A percentile compares a stretch with the other conserved stretches of the same genome.
Conservation (phyloP, 2,329 filamentous ascomycete genomes). For the Fusarium xyrophilum region DNA sequence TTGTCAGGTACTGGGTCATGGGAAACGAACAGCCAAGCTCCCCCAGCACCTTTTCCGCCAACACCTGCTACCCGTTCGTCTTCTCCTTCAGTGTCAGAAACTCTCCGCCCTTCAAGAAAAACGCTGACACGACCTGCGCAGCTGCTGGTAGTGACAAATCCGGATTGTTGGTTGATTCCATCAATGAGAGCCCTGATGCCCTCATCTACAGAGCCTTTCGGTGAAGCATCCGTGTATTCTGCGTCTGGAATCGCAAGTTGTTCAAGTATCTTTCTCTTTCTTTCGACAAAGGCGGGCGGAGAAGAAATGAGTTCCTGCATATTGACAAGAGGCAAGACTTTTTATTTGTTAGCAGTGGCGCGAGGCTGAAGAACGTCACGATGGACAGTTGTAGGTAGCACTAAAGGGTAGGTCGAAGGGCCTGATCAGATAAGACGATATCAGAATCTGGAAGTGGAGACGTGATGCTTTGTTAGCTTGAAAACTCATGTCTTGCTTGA, state of each 20-base stretch:
- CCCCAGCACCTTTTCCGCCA: conserved; percentile 85
- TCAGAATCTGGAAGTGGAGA: conserved; percentile 1
- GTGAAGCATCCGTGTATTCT: conserved; percentile 82
- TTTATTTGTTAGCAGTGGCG: conserved; percentile 32
- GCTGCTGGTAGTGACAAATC: conserved; percentile 90
- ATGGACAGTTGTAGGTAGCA: conserved; percentile 3
- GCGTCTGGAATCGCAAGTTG: conserved; percentile 72
- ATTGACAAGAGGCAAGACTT: conserved; percentile 17
- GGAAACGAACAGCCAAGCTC: conserved; percentile 86
- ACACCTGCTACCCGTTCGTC: conserved; percentile 60
- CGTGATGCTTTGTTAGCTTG: conserved; percentile 22
- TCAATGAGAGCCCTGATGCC: conserved; percentile 79
- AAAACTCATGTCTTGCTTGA: conserved; percentile 7
- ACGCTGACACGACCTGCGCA: conserved; percentile 88
- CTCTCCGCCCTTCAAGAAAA: conserved; percentile 79
- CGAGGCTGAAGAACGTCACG: conserved; percentile 37
- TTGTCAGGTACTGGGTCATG: conserved; percentile 70
- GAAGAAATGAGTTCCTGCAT: conserved; percentile 46
- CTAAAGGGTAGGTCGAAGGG: conserved; percentile 16
- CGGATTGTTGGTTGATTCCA: conserved; percentile 76
- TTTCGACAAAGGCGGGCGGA: conserved; percentile 57
- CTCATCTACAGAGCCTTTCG: conserved; percentile 85
- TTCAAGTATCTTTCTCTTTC: conserved; percentile 76
- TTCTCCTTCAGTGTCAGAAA: conserved; percentile 25
- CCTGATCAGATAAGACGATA: conserved; percentile 14